Base-by-base conservation (phyloP, 2,329 filamentous ascomycete species). In the Botrytis fabae region DNA sequence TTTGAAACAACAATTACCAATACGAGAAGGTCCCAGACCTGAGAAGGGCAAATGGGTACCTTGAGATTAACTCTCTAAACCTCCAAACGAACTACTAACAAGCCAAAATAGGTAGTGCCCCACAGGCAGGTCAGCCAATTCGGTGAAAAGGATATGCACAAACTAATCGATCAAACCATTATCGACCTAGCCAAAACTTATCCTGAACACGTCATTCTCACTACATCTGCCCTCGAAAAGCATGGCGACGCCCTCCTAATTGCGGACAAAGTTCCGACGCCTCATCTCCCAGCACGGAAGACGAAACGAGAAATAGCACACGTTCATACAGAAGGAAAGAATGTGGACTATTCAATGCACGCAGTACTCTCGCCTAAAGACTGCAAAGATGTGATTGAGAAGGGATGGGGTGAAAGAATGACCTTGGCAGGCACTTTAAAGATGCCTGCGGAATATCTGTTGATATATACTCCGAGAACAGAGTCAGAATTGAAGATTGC, bases 341-440 rank as follows among this genome's bases (percentile, higher is more conserved):
- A 69, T 70, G 74, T 75, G 25, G 77, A 77, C 20, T 76, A 76
- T 68, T 78, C 75, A 14, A 48, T 79, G 42, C 77, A 79, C 69
- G n/a, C 76, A n/a, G 75, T 71, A 38, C 46, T 78, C 7, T 75
- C 75, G 48, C 78, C 78, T 9, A 44, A n/a, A 4, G 77, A 79
- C 74, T 77, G 75, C 59, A 79, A 79, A 64, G 75, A 77, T 22
- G 75, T 78, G 6, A 78, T 79, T 54, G 62, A 59, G n/a, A 76
- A 75, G 66, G 74, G 74, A 64, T 79, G 78, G 78, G 77, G 78
- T 18, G 77, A 79, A 59, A 73, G 77, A 46, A 77, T 79, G 73
- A 75, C 72, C 0, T 73, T 79, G 25, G 74, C 75, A 35, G 78
- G 78, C 14, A 72, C 69, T 8, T 68, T 79, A 22, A 72, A 72